Evolutionary conservation across 2,329 filamentous ascomycete species (phyloP), one percentile per base, ranked within the genome.

Genomic region (Penicillium sp.): DNA sequence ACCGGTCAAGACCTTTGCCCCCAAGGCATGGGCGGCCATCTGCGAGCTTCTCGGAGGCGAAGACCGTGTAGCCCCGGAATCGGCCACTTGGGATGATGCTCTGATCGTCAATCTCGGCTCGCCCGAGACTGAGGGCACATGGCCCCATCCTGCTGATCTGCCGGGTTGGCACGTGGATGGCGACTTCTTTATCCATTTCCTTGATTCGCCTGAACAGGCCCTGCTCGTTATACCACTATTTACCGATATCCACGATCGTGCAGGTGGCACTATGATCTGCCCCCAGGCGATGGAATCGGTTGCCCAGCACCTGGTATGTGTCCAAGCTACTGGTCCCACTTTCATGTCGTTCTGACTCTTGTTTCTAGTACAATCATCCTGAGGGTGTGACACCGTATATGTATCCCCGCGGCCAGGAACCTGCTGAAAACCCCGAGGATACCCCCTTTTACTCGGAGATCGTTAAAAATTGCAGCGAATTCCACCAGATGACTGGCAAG

Each of bases 101-200:
- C 76, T 86, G 49, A 87, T 87, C 58, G 81, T 87, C 35, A 87
- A 86, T 65, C 74, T 87, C 7, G 84, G 84, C 12, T 79, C 74
- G 2, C 62, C 74, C 0, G 74, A 77, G 44, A 70, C 70, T 42
- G 76, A 79, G 52, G 75, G 76, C 5, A 72, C 71, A 43, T 71
- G 74, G 21, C 65, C 75, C 3, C 66, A 72, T 32, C 80, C 80
- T 8, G 64, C 75, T 4, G 67, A 74, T 22, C 79, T 80, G 0
- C 71, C 75, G 44, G 73, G 79, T 0, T 87, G 83, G 83, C 83
- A 86, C 65, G 80, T 84, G 17, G 83, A 86, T 65, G 83, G 83
- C 8, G 83, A 87, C 57, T 86, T 85, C 65, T 87, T 87, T 63
- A 75, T 83, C 5, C 83, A 87, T 69, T 87, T 82, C 57, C 76